Conservation (phyloP, 2,329 filamentous ascomycete species). For the Zymoseptoria tritici region DNA sequence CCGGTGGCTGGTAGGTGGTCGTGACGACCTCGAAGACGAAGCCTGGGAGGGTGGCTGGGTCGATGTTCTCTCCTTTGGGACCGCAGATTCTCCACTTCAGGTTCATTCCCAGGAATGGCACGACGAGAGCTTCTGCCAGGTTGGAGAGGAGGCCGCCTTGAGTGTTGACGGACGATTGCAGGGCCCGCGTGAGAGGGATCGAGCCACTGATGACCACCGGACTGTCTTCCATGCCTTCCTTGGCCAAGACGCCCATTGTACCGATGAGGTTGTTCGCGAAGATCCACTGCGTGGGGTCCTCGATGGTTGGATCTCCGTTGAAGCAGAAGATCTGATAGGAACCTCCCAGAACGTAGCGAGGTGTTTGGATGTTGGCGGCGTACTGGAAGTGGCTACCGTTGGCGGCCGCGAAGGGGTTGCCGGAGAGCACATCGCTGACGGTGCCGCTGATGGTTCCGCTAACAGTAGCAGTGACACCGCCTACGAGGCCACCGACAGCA, state of each 20-base stretch:
- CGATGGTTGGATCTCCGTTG: constrained; percentile 43
- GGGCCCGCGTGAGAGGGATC: constrained; percentile 38
- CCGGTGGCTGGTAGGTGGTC: constrained; percentile 21
- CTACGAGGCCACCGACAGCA: neutral
- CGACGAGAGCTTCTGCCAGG: constrained; percentile 21
- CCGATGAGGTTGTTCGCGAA: constrained; percentile 51
- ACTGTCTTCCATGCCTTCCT: constrained; percentile 19
- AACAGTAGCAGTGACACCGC: neutral
- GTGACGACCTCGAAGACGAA: constrained; percentile 35
- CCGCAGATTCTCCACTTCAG: constrained; percentile 29
- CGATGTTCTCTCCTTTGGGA: constrained; percentile 27
- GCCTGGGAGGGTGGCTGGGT: constrained; percentile 28
- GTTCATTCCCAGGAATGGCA: constrained; percentile 26
- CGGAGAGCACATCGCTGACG: constrained; percentile 1
- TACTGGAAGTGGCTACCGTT: constrained; percentile 54
- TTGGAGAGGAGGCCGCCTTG: constrained; percentile 26
- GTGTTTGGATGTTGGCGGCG: constrained; percentile 57
- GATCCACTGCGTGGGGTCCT: constrained; percentile 44
- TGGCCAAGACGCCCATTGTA: constrained; percentile 44
- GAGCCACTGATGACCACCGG: constrained; percentile 32
- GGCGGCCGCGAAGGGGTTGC: constrained; percentile 24
- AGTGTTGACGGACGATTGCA: constrained; percentile 29
- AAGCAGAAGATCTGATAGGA: constrained; percentile 63
- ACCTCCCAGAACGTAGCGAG: constrained; percentile 52
- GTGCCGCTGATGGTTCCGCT: neutral